phyloP scores from a whole-genome alignment of 129 eudicot species.

The Centrapalus pauciflorus region DNA sequence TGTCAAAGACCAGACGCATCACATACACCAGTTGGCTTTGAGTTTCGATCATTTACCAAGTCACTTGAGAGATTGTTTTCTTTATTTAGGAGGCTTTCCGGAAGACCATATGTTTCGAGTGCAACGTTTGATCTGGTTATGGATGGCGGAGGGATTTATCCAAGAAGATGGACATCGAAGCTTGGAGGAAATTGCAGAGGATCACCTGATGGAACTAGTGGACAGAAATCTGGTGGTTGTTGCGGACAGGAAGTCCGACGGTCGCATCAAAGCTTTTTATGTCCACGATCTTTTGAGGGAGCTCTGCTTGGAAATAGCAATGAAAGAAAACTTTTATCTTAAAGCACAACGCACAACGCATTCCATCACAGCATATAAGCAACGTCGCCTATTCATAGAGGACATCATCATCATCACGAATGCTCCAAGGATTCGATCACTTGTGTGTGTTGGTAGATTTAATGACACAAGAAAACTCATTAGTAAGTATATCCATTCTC shows the following conservation, averaged over 20 bases:
- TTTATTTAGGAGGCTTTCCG: too few species aligned
- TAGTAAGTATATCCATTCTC: neutral
- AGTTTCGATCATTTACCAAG: conserved; percentile 34
- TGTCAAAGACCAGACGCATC: too few species aligned
- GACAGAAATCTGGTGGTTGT: conserved; percentile 19
- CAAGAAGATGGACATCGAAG: neutral
- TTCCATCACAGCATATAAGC: too few species aligned
- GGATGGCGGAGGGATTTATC: conserved; percentile 37
- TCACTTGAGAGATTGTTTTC: conserved; percentile 27
- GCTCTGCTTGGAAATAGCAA: too few species aligned
- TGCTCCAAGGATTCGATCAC: neutral
- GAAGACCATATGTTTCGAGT: conserved; percentile 11
- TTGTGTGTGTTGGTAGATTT: neutral
- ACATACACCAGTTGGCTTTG: conserved; percentile 15
- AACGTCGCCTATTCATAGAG: neutral
- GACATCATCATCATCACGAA: neutral
- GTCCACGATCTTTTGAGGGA: too few species aligned
- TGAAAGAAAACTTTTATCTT: too few species aligned
- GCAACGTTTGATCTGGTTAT: conserved; percentile 16
- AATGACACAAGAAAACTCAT: neutral
- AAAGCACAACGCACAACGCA: too few species aligned
- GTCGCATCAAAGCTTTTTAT: too few species aligned
- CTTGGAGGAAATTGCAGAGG: conserved; percentile 28
- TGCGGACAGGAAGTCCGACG: too few species aligned
- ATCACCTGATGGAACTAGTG: conserved; percentile 25